A percentile compares a stretch with the other conserved stretches of the same genome.
Evolutionary conservation across 805 yeast species (phyloP).

Genomic region (Pichia gijzeniarum): DNA sequence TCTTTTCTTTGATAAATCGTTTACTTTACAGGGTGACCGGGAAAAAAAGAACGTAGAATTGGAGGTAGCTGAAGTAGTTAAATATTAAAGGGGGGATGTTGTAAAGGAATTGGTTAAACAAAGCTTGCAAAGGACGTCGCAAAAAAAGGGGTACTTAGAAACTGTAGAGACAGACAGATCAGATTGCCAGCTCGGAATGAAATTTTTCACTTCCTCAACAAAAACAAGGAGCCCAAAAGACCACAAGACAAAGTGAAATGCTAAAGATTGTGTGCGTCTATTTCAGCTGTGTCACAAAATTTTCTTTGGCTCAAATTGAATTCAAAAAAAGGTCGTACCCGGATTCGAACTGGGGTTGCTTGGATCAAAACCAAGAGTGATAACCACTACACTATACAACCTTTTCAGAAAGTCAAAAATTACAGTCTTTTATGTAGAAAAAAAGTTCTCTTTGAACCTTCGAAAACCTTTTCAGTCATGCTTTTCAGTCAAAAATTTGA

Average conservation of each 20-base stretch:
- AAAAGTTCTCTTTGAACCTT: too few relatives aligned
- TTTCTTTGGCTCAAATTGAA: not conserved
- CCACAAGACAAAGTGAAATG: too few relatives aligned
- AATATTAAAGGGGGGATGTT: not conserved
- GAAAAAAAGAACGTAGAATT: not conserved
- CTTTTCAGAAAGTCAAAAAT: conserved; percentile 8
- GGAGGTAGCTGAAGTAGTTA: not conserved
- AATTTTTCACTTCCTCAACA: conserved; percentile 1
- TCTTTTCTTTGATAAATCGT: not conserved
- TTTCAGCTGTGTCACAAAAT: too few relatives aligned
- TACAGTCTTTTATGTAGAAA: not conserved
- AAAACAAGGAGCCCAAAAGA: too few relatives aligned
- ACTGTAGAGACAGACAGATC: not conserved
- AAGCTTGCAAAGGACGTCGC: not conserved
- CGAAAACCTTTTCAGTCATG: too few relatives aligned
- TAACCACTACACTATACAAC: conserved; percentile 71
- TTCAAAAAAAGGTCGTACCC: conserved; percentile 56
- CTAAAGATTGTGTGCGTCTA: not conserved
- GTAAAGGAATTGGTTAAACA: not conserved
- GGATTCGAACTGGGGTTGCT: conserved; percentile 82
- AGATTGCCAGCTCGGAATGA: not conserved
- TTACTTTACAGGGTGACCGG: too few relatives aligned
- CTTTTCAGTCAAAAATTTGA: too few relatives aligned
- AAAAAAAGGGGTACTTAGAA: too few relatives aligned
- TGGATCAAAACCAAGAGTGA: conserved; percentile 80